These are phyloP conservation scores for Brasilioporus rufonigricans DNA, from an alignment of 768 basidiomycete species.

Conservation along the genomic window DNA sequence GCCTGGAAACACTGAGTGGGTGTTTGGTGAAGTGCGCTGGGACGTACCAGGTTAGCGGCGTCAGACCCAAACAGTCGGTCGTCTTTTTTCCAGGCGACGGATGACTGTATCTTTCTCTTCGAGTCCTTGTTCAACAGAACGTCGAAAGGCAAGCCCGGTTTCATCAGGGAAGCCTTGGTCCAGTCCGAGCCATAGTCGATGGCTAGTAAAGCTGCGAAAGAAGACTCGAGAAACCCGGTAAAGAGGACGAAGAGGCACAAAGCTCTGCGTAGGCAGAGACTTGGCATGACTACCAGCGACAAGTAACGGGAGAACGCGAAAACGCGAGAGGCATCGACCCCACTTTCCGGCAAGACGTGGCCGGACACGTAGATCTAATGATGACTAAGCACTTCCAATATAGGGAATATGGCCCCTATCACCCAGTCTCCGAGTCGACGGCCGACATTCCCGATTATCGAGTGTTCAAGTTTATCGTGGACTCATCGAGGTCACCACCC, in stretches of 20 bases:
- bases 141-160: slow-evolving; percentile 92
- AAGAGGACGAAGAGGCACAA: slow-evolving; percentile 26
- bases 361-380: slow-evolving; percentile 16
- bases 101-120: slow-evolving; percentile 90
- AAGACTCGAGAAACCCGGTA: slow-evolving; percentile 27
- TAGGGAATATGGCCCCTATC: neutral
- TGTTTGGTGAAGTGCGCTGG: neutral
- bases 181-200: slow-evolving; percentile 99
- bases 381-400: slow-evolving; percentile 13
- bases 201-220: slow-evolving; percentile 80
- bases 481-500: no score
- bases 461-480: no score
- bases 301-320: slow-evolving; percentile 5
- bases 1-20: slow-evolving; percentile 50
- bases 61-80: slow-evolving; percentile 90
- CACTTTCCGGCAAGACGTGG: slow-evolving; percentile 18
- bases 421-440: neutral
- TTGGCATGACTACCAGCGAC: slow-evolving; percentile 17
- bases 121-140: slow-evolving; percentile 96
- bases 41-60: slow-evolving; percentile 80
- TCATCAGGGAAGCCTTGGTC: slow-evolving; percentile 95
- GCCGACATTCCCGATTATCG: no score
- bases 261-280: slow-evolving; percentile 26
- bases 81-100: slow-evolving; percentile 88
- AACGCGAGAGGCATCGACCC: slow-evolving; percentile 13